Evolutionary conservation across 129 eudicot genomes (phyloP).

Genomic region (Escallonia herrerae): DNA sequence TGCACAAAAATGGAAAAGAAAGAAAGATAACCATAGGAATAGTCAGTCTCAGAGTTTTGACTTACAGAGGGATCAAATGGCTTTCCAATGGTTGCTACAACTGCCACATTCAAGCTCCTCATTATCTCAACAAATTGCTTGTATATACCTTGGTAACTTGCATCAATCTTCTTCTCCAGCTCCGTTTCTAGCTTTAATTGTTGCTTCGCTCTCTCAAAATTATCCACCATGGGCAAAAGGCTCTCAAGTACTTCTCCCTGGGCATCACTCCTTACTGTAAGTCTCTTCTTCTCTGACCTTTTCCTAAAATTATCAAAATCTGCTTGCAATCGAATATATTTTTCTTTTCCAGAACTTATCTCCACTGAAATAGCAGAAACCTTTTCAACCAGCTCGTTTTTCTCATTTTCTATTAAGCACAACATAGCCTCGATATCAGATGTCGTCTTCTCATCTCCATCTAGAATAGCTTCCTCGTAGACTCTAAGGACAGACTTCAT

Average conservation of each 20-base stretch:
- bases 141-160: conserved; percentile 96
- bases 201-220: conserved; percentile 86
- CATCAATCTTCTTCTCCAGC: conserved; percentile 72
- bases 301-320: conserved; percentile 92
- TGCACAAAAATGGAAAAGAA: conserved; percentile 1
- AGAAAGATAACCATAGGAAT: background rate
- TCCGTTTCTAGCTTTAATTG: conserved; percentile 77
- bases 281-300: conserved; percentile 77
- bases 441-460: conserved; percentile 42
- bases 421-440: conserved; percentile 53
- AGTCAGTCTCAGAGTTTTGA: background rate
- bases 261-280: conserved; percentile 60
- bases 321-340: conserved; percentile 75
- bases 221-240: conserved; percentile 94
- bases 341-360: conserved; percentile 70
- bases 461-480: conserved; percentile 62
- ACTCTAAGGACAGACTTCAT: conserved; percentile 49
- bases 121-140: conserved; percentile 93
- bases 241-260: conserved; percentile 86
- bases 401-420: conserved; percentile 45
- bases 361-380: conserved; percentile 47
- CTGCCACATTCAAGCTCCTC: conserved; percentile 84
- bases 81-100: conserved; percentile 84
- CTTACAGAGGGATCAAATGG: conserved; percentile 90
- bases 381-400: conserved; percentile 41